These are phyloP conservation scores for Kazachstania psychrophila DNA, from an alignment of 805 yeast species.

Conservation along the genomic window DNA sequence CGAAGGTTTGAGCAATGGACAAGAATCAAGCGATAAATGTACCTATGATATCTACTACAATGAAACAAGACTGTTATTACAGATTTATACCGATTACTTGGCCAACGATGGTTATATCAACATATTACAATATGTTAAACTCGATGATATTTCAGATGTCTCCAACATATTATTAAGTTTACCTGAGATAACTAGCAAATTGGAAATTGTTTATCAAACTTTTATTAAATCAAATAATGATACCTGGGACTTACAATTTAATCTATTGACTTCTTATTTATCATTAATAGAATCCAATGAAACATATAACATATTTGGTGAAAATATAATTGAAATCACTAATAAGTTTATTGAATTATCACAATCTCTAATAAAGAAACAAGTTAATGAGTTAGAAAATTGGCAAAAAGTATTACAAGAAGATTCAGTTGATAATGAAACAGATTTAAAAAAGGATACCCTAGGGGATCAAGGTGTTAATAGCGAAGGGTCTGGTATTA, in stretches of 20 bases:
- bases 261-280: constrained; percentile 22
- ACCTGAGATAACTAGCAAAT: constrained; percentile 14
- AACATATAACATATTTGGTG: constrained; percentile 8
- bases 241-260: constrained; percentile 29
- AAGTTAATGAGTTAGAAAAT: constrained; percentile 14
- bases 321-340: constrained; percentile 11
- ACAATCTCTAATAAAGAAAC: constrained; percentile 11
- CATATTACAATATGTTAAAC: constrained; percentile 20
- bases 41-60: constrained; percentile 30
- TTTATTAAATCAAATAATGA: constrained; percentile 11
- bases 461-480: not conserved
- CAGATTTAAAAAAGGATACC: not conserved
- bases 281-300: constrained; percentile 18
- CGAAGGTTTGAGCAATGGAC: constrained; percentile 27
- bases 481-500: constrained; percentile 14
- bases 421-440: not conserved
- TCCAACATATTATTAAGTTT: constrained; percentile 10
- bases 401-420: constrained; percentile 1
- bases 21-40: constrained; percentile 22
- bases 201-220: constrained; percentile 14
- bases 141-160: constrained; percentile 18
- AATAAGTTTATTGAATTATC: constrained; percentile 13
- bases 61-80: constrained; percentile 24
- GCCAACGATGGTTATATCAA: constrained; percentile 26
- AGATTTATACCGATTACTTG: constrained; percentile 23